Conservation (phyloP, 129 eudicot genomes). For the Mikania micrantha region DNA sequence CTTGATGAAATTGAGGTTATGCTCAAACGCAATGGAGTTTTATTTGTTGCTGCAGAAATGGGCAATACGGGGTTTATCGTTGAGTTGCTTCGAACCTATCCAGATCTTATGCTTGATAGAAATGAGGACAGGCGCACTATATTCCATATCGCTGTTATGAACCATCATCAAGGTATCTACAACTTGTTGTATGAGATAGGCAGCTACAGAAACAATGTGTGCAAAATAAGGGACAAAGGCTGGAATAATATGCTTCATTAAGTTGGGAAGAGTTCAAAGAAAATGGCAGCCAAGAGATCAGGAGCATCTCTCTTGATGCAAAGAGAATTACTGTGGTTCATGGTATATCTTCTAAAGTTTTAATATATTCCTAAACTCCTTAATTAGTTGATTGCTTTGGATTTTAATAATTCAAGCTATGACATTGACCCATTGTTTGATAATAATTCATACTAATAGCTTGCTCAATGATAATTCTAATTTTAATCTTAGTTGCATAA, state of each 20-base stretch:
- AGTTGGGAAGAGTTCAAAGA: slow-evolving; percentile 29
- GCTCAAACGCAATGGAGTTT: neutral
- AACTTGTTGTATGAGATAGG: slow-evolving; percentile 27
- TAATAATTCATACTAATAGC: too few relatives aligned
- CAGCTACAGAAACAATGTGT: neutral
- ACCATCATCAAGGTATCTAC: slow-evolving; percentile 21
- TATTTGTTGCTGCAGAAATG: slow-evolving; percentile 17
- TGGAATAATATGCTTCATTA: slow-evolving; percentile 26
- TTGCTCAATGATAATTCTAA: too few relatives aligned
- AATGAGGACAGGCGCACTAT: slow-evolving; percentile 9
- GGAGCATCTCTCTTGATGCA: slow-evolving; percentile 38
- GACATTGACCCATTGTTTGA: too few relatives aligned
- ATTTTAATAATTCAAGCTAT: too few relatives aligned
- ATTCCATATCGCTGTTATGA: slow-evolving; percentile 29
- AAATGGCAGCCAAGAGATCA: slow-evolving; percentile 9
- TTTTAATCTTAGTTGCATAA: too few relatives aligned
- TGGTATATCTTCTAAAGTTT: slow-evolving; percentile 29
- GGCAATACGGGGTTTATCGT: slow-evolving; percentile 18
- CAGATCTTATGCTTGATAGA: slow-evolving; percentile 19
- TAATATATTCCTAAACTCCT: neutral
- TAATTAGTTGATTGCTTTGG: neutral
- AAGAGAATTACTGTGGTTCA: slow-evolving; percentile 30
- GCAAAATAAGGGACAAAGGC: neutral
- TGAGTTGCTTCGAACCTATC: slow-evolving; percentile 5
- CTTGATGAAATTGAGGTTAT: neutral